phyloP scores from a whole-genome alignment of 1,139 yeast genomes.

The Kazachstania sp. region DNA sequence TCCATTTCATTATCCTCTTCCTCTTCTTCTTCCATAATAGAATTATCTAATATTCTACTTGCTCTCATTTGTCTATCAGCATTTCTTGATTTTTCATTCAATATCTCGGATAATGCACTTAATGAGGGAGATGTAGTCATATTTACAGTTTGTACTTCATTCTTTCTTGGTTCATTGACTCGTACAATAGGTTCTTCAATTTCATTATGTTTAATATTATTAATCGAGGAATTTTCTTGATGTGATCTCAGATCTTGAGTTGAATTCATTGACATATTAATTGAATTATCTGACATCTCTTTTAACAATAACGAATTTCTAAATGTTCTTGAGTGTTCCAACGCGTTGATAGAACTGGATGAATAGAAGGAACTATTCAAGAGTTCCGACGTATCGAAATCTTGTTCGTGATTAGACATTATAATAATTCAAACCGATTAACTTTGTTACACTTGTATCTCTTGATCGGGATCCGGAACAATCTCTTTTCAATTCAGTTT shows the following conservation, averaged over 20 bases:
- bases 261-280: slow-evolving; percentile 3
- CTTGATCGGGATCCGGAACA: background rate
- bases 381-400: slow-evolving; percentile 9
- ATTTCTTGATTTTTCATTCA: slow-evolving; percentile 31
- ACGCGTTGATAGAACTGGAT: slow-evolving; percentile 26
- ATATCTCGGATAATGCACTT: slow-evolving; percentile 34
- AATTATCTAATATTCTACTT: slow-evolving; percentile 10
- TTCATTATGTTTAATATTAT: background rate
- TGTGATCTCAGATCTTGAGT: slow-evolving; percentile 2
- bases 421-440: no score
- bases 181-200: background rate
- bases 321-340: slow-evolving; percentile 40
- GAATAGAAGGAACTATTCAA: slow-evolving; percentile 23
- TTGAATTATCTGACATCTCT: slow-evolving; percentile 19
- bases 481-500: no score
- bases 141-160: slow-evolving; percentile 23
- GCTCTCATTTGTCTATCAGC: slow-evolving; percentile 23
- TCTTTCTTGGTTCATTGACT: background rate
- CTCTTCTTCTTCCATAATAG: slow-evolving; percentile 21
- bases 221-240: background rate
- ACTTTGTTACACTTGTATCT: no score
- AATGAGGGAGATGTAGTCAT: slow-evolving; percentile 41
- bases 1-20: slow-evolving; percentile 27
- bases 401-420: slow-evolving; percentile 1
- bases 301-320: slow-evolving; percentile 31